Percentiles rank a stretch among this genome's conserved stretches.
Evolutionary conservation across 306 rosid genomes (phyloP).

Genomic region (Fragaria vesca): DNA sequence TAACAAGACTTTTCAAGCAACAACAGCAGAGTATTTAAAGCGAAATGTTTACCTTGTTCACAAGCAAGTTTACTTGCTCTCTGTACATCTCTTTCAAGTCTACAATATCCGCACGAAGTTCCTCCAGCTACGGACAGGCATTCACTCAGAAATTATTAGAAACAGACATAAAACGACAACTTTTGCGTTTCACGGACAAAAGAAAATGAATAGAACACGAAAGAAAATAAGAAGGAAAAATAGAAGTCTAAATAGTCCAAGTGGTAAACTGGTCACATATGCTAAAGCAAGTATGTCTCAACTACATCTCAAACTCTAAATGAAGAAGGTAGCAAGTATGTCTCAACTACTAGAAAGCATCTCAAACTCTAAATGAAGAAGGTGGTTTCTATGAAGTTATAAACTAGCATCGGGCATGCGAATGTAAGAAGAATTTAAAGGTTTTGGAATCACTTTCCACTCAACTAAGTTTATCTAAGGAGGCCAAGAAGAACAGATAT

Average conservation of each 20-base stretch:
- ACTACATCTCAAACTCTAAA: background rate
- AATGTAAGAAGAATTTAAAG: background rate
- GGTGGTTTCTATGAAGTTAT: background rate
- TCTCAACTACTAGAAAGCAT: background rate
- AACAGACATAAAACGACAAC: conserved; percentile 9
- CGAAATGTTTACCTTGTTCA: conserved; percentile 66
- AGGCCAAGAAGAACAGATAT: background rate
- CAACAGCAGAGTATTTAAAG: background rate
- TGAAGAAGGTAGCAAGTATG: background rate
- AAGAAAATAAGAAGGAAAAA: background rate
- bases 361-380: background rate
- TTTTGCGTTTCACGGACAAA: background rate
- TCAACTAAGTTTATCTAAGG: background rate
- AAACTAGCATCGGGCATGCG: no score
- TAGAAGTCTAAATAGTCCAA: background rate
- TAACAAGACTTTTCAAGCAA: background rate
- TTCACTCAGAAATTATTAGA: conserved; percentile 27
- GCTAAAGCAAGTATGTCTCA: background rate
- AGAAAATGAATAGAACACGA: background rate
- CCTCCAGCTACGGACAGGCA: conserved; percentile 78
- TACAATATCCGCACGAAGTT: conserved; percentile 95
- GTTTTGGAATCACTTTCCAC: background rate
- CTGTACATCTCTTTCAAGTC: conserved; percentile 99
- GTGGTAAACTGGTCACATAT: background rate
- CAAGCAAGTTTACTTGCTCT: conserved; percentile 96